Conservation (phyloP, 352 stramenopile species). For the Globisporangium carolinianum region DNA sequence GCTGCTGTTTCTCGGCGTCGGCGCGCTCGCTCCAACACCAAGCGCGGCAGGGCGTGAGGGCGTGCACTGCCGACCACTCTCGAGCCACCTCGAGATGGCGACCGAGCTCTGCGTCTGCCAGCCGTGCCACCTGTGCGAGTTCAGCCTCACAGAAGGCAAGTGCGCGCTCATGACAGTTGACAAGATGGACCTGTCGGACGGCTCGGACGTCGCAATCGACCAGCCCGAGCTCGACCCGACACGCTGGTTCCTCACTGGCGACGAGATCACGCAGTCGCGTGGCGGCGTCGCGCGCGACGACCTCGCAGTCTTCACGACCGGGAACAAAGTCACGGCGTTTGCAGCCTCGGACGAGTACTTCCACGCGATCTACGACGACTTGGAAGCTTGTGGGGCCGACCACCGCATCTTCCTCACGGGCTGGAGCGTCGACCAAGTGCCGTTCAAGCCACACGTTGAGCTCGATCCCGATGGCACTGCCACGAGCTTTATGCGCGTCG, state of each 20-base stretch:
- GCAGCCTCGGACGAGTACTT: slow-evolving; percentile 40
- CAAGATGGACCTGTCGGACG: slow-evolving; percentile 16
- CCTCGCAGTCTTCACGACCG: slow-evolving; percentile 35
- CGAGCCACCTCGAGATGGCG: slow-evolving; percentile 18
- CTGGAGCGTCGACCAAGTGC: slow-evolving; percentile 58
- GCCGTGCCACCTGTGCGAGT: slow-evolving; percentile 33
- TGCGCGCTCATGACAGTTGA: slow-evolving; percentile 18
- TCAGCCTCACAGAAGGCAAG: slow-evolving; percentile 11
- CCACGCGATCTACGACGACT: slow-evolving; percentile 35
- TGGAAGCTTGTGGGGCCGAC: slow-evolving; percentile 21
- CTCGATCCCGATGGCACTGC: slow-evolving; percentile 9
- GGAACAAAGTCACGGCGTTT: slow-evolving; percentile 45
- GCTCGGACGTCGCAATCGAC: slow-evolving; percentile 13
- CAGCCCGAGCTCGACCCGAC: slow-evolving; percentile 41
- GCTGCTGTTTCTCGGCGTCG: slow-evolving; percentile 1
- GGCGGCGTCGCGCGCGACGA: slow-evolving; percentile 31
- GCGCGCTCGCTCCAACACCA: background rate
- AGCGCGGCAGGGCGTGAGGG: slow-evolving; percentile 1
- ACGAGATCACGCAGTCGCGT: slow-evolving; percentile 44
- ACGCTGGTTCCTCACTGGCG: slow-evolving; percentile 54
- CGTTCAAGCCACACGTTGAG: slow-evolving; percentile 30
- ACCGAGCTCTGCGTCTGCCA: slow-evolving; percentile 25
- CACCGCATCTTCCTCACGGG: slow-evolving; percentile 44
- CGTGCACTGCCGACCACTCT: slow-evolving; percentile 12
- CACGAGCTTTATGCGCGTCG: slow-evolving; percentile 29